Conservation (phyloP, 129 eudicot genomes). For the Flaveria brownii region DNA sequence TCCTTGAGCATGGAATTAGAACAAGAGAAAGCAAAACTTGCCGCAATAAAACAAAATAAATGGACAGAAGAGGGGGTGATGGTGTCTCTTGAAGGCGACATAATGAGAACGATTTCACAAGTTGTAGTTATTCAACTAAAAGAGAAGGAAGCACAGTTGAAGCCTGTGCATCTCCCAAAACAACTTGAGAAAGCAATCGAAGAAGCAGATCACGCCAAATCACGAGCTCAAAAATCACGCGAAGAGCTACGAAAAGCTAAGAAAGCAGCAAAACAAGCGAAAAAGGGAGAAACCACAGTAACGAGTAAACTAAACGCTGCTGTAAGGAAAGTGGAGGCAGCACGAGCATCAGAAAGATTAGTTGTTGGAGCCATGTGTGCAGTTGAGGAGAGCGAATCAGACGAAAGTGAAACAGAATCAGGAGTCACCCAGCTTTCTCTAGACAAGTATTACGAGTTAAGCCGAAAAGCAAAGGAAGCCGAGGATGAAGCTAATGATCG, state of each 20-base stretch:
- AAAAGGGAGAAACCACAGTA: constrained; percentile 46
- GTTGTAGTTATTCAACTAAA: constrained; percentile 40
- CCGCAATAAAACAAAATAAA: constrained; percentile 48
- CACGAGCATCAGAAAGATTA: constrained; percentile 75
- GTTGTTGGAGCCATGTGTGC: constrained; percentile 71
- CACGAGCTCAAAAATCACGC: constrained; percentile 37
- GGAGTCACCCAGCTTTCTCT: constrained; percentile 63
- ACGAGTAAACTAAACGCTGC: constrained; percentile 53
- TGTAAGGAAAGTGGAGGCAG: constrained; percentile 72
- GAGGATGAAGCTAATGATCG: constrained; percentile 65
- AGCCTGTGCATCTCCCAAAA: constrained; percentile 61
- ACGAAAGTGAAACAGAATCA: constrained; percentile 34
- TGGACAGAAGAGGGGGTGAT: constrained; percentile 61
- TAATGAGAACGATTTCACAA: constrained; percentile 48
- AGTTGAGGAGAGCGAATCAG: constrained; percentile 61
- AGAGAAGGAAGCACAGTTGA: constrained; percentile 65
- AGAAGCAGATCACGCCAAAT: constrained; percentile 61
- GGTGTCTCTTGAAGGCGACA: constrained; percentile 63
- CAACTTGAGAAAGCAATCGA: constrained; percentile 56
- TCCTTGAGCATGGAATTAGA: constrained; percentile 64
- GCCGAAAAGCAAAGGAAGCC: constrained; percentile 70
- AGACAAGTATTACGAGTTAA: constrained; percentile 74
- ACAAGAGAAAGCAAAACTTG: constrained; percentile 53
- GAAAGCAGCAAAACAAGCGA: constrained; percentile 58
- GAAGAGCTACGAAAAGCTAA: constrained; percentile 61